Evolutionary conservation across 176 grass and related monocot species (phyloP), one percentile per base, ranked within the genome.

Genomic region (Areca catechu): DNA sequence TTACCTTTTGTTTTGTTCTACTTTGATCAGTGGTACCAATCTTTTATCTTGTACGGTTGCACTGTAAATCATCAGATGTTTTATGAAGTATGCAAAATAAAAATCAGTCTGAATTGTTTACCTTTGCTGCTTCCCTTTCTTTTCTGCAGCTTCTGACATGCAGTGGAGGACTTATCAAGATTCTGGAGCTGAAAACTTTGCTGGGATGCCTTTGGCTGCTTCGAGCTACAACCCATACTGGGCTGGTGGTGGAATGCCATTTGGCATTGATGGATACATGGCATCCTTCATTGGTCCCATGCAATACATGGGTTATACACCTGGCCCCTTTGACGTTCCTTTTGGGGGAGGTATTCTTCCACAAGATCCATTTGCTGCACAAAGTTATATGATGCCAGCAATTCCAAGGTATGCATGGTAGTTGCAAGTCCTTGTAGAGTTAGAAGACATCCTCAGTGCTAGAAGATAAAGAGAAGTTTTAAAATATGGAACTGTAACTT

Each of bases 321-420:
- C 88, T 24, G 87, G 63, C 30, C 88, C 87, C 54, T 95, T 87
- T 48, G 84, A 85, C 17, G 68, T 66, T 58, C 81, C 84, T 58
- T 88, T 89, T 67, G 62, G 70, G 68, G 86, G 71, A 19, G 82
- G 64, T 25, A 77, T 90, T 22, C 67, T 87, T 30, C 84, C 80
- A 19, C 94, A 84, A 50, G 94, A 98, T 86, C 88, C 81, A 67
- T 98, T 98, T 82, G 81, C 88, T 69, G 70, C 76, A 15, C 94
- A 76, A 49, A 74, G 61, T 79, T 86, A 85, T 72, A 89, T 98
- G 88, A 89, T 98, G 81, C 88, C 84, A 60, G 56, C 59, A 75
- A 70, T 85, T 73, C 88, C 81, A 70, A 92, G 94, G 84, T 98
- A 85, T 66, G 71, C 69, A 14, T 43, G 34, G 10, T 43, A 12